A percentile compares a stretch with the other conserved stretches of the same genome.
Evolutionary conservation across 2,329 filamentous ascomycete genomes (phyloP).

Genomic region (Colletotrichum somersetense): DNA sequence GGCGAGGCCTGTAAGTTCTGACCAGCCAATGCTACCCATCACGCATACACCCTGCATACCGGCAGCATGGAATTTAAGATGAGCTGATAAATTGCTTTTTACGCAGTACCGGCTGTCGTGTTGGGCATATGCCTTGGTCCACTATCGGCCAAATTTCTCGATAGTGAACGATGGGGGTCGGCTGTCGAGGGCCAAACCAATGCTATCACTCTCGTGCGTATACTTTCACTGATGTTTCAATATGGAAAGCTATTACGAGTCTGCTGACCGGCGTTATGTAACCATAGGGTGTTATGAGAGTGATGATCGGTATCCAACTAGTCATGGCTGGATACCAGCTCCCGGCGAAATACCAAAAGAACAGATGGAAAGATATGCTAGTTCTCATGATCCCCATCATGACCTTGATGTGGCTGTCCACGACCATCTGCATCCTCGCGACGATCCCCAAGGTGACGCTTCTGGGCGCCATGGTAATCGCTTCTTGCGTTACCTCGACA

Average conservation of each 20-base stretch:
- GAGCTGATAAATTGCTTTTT: constrained; percentile 15
- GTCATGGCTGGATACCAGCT: constrained; percentile 73
- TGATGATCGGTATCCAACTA: constrained; percentile 74
- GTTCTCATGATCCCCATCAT: constrained; percentile 70
- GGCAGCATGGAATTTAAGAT: neutral
- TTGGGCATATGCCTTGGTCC: constrained; percentile 68
- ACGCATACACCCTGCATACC: neutral
- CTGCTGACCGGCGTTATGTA: constrained; percentile 2
- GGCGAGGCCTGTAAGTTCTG: constrained; percentile 63
- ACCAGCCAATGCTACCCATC: neutral
- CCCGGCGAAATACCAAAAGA: constrained; percentile 66
- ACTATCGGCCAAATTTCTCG: constrained; percentile 65
- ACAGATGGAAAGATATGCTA: constrained; percentile 65
- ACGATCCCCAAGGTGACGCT: constrained; percentile 67
- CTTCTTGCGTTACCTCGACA: constrained; percentile 71
- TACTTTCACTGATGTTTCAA: neutral
- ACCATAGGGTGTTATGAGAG: constrained; percentile 61
- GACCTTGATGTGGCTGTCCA: constrained; percentile 72
- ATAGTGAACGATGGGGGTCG: constrained; percentile 57
- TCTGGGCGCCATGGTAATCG: constrained; percentile 68
- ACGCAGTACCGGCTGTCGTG: constrained; percentile 65
- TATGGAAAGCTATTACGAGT: neutral
- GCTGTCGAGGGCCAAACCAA: constrained; percentile 48
- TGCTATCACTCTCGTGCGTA: constrained; percentile 56
- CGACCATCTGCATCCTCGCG: constrained; percentile 66